Evolutionary conservation across 2,329 filamentous ascomycete species (phyloP).

Genomic region (Fusarium poae): DNA sequence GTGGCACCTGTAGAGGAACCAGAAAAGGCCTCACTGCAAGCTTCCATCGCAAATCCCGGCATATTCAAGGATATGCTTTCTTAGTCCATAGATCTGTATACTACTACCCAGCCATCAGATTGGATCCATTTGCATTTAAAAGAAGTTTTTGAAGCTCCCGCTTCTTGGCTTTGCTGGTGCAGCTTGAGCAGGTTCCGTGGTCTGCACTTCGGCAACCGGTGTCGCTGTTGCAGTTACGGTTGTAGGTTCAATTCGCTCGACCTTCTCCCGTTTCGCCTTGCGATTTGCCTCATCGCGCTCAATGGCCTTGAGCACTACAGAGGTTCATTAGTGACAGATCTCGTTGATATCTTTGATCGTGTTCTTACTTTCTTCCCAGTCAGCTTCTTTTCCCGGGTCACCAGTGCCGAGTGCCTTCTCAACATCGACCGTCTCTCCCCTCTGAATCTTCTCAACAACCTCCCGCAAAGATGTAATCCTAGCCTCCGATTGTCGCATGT

Average conservation of each 20-base stretch:
- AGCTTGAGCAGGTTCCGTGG: slow-evolving; percentile 39
- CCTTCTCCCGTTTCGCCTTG: slow-evolving; percentile 58
- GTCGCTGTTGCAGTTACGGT: slow-evolving; percentile 29
- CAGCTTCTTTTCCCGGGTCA: slow-evolving; percentile 77
- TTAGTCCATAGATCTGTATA: slow-evolving; percentile 52
- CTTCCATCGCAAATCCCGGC: slow-evolving; percentile 43
- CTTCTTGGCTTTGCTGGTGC: slow-evolving; percentile 47
- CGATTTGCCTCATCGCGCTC: slow-evolving; percentile 71
- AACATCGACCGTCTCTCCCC: slow-evolving; percentile 85
- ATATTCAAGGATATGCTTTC: slow-evolving; percentile 73
- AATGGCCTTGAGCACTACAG: slow-evolving; percentile 74
- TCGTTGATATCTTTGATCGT: background rate
- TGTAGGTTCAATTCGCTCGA: slow-evolving; percentile 49
- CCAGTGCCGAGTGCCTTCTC: slow-evolving; percentile 85
- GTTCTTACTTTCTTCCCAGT: slow-evolving; percentile 87
- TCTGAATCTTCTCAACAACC: slow-evolving; percentile 76
- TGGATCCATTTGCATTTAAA: slow-evolving; percentile 54
- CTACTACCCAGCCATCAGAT: slow-evolving; percentile 26
- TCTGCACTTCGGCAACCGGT: slow-evolving; percentile 18
- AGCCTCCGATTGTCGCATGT: slow-evolving; percentile 80
- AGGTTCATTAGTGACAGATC: slow-evolving; percentile 28
- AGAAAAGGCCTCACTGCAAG: slow-evolving; percentile 26
- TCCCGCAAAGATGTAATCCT: slow-evolving; percentile 83
- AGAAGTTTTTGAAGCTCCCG: slow-evolving; percentile 62
- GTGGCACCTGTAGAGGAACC: slow-evolving; percentile 19